Conservation (phyloP, 805 yeast genomes). For the Metschnikowia orientalis region DNA sequence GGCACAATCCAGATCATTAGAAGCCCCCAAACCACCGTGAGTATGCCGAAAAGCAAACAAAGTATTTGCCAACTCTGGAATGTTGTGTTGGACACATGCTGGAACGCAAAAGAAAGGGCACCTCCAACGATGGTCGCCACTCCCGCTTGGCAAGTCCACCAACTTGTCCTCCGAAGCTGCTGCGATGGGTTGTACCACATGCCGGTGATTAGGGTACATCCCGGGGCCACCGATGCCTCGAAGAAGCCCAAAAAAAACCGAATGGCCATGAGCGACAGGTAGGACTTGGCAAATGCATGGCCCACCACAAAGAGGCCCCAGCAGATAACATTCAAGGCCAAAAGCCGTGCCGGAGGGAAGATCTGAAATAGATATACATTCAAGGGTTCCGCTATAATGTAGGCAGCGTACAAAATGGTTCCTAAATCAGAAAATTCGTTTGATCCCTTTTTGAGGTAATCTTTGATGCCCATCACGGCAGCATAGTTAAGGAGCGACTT, state of each 20-base stretch:
- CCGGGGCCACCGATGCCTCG: slow-evolving; percentile 54
- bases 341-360: slow-evolving; percentile 49
- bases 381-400: slow-evolving; percentile 52
- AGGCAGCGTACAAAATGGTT: slow-evolving; percentile 51
- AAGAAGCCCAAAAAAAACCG: slow-evolving; percentile 51
- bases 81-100: slow-evolving; percentile 36
- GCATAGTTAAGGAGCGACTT: slow-evolving; percentile 55
- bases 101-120: slow-evolving; percentile 44
- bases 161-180: slow-evolving; percentile 49
- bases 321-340: slow-evolving; percentile 42
- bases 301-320: slow-evolving; percentile 53
- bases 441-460: slow-evolving; percentile 37
- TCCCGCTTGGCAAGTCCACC: slow-evolving; percentile 58
- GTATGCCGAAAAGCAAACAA: slow-evolving; percentile 51
- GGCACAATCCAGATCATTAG: slow-evolving; percentile 44
- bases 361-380: slow-evolving; percentile 40
- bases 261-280: slow-evolving; percentile 53
- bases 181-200: slow-evolving; percentile 58
- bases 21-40: slow-evolving; percentile 49
- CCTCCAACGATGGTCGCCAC: slow-evolving; percentile 50
- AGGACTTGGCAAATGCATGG: slow-evolving; percentile 31
- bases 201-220: slow-evolving; percentile 52
- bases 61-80: slow-evolving; percentile 60
- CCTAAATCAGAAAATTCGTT: slow-evolving; percentile 49
- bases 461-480: slow-evolving; percentile 59